phyloP scores from a whole-genome alignment of 176 grass and related monocot species.

The Triticum monococcum region DNA sequence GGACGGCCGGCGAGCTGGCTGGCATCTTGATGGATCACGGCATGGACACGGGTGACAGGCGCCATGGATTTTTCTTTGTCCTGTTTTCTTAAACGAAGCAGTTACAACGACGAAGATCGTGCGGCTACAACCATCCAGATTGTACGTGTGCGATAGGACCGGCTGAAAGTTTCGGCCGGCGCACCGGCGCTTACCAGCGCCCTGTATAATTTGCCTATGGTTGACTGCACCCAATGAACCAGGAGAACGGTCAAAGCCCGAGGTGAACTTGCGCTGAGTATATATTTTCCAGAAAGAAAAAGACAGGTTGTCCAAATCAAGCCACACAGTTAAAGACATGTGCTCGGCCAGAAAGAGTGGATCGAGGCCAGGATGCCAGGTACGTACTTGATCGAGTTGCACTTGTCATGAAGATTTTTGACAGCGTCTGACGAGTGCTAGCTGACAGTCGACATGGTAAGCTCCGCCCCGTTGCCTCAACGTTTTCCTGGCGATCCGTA shows the following conservation, averaged over 20 bases:
- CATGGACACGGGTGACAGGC: too few relatives aligned
- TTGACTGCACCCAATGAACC: too few relatives aligned
- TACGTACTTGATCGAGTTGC: not conserved
- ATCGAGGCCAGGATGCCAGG: not conserved
- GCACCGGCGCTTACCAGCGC: too few relatives aligned
- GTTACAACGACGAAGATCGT: too few relatives aligned
- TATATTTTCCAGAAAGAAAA: not conserved
- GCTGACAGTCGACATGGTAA: not conserved
- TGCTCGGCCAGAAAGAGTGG: not conserved
- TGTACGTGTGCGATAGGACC: too few relatives aligned
- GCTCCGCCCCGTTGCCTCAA: not conserved
- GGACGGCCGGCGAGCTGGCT: too few relatives aligned
- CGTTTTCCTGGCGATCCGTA: not conserved
- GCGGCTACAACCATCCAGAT: too few relatives aligned
- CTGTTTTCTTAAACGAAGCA: too few relatives aligned
- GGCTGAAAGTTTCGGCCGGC: too few relatives aligned
- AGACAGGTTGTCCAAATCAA: too few relatives aligned
- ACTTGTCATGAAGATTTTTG: not conserved
- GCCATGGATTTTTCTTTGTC: too few relatives aligned
- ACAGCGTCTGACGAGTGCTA: not conserved
- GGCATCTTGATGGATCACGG: too few relatives aligned
- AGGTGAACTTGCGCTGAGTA: not conserved
- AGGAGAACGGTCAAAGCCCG: not conserved
- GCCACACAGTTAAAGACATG: not conserved
- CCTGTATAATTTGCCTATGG: not conserved